Evolutionary conservation across 352 stramenopile species (phyloP).

Genomic region (Phytopythium helicoides): DNA sequence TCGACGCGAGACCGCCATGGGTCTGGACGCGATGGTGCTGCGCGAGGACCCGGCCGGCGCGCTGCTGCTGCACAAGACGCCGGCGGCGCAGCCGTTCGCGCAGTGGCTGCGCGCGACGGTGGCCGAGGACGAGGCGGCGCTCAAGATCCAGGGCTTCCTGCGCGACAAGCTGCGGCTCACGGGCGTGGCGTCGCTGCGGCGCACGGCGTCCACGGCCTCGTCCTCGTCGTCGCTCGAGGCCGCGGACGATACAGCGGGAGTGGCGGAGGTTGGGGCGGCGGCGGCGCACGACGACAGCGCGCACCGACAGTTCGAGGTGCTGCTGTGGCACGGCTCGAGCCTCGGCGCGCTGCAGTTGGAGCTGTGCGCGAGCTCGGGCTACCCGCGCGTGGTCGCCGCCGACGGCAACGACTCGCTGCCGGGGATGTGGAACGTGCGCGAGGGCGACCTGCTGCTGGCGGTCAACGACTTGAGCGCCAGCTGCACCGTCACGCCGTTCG

Average conservation of each 20-base stretch:
- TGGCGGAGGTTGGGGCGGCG: too few relatives aligned
- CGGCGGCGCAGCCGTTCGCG: slow-evolving; percentile 25
- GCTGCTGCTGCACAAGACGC: slow-evolving; percentile 18
- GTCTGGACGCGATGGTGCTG: slow-evolving; percentile 16
- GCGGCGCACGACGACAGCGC: slow-evolving; percentile 42
- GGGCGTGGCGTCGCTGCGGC: slow-evolving; percentile 14
- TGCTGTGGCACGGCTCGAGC: slow-evolving; percentile 58
- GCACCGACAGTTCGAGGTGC: slow-evolving; percentile 50
- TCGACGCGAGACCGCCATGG: not conserved
- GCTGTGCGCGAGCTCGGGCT: slow-evolving; percentile 44
- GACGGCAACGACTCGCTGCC: slow-evolving; percentile 62
- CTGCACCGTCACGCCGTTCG: slow-evolving; percentile 32
- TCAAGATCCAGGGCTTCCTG: slow-evolving; percentile 37
- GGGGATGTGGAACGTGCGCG: slow-evolving; percentile 62
- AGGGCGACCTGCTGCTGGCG: slow-evolving; percentile 57
- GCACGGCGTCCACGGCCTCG: slow-evolving; percentile 24
- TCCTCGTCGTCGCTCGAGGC: slow-evolving; percentile 19
- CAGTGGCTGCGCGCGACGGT: slow-evolving; percentile 30
- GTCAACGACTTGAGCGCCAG: slow-evolving; percentile 56
- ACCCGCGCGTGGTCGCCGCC: slow-evolving; percentile 45
- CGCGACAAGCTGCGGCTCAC: slow-evolving; percentile 24
- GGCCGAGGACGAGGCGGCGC: slow-evolving; percentile 25
- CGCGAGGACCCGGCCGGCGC: slow-evolving; percentile 15
- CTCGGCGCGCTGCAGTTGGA: slow-evolving; percentile 44
- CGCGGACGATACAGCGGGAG: slow-evolving; percentile 10